Conservation (phyloP, 805 yeast species). For the Lachancea fermentati region DNA sequence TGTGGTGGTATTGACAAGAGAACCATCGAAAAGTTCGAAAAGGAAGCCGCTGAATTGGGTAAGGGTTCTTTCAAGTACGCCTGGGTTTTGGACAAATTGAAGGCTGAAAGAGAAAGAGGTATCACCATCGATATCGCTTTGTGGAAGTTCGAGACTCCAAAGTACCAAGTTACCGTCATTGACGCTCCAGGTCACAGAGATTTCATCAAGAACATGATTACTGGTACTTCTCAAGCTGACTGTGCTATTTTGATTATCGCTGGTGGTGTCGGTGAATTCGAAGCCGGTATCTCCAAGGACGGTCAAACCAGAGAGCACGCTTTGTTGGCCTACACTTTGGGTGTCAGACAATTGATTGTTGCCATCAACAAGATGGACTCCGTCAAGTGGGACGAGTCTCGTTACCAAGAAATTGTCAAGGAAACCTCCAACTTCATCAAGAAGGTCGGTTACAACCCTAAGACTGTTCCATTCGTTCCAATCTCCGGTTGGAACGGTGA, state of each 20-base stretch:
- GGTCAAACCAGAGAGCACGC: slow-evolving; percentile 97
- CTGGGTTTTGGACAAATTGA: slow-evolving; percentile 92
- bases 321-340: slow-evolving; percentile 81
- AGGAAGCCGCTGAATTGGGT: slow-evolving; percentile 96
- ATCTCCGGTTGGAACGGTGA: slow-evolving; percentile 92
- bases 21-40: slow-evolving; percentile 96
- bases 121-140: slow-evolving; percentile 91
- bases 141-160: slow-evolving; percentile 90
- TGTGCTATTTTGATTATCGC: slow-evolving; percentile 87
- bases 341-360: slow-evolving; percentile 81
- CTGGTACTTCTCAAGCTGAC: slow-evolving; percentile 93
- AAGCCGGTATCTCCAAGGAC: slow-evolving; percentile 91
- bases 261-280: slow-evolving; percentile 92
- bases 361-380: slow-evolving; percentile 96
- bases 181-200: slow-evolving; percentile 97
- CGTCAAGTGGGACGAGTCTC: slow-evolving; percentile 77
- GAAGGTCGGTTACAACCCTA: slow-evolving; percentile 81
- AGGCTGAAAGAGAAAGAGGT: slow-evolving; percentile 97
- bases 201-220: slow-evolving; percentile 93
- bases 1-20: slow-evolving; percentile 99
- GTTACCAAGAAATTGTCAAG: slow-evolving; percentile 73
- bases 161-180: slow-evolving; percentile 83
- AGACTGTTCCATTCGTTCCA: slow-evolving; percentile 83
- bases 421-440: slow-evolving; percentile 76
- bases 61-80: slow-evolving; percentile 98